These are phyloP conservation scores for Fusarium multiceps DNA, from an alignment of 2,329 filamentous ascomycete species.

Conservation along the genomic window DNA sequence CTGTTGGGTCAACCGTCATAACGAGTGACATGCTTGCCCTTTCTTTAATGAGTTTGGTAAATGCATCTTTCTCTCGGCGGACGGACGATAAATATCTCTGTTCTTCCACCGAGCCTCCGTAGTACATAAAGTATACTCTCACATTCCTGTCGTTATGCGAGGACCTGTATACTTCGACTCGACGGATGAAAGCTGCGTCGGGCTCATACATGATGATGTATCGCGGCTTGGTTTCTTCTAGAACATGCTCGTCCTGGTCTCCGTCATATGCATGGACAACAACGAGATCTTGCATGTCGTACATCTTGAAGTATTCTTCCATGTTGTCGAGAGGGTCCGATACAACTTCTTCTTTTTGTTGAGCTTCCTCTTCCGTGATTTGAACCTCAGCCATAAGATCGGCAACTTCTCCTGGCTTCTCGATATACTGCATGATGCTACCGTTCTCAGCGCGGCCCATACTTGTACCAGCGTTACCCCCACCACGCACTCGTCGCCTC, in stretches of 20 bases:
- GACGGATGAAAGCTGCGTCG: constrained; percentile 90
- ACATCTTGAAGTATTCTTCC: constrained; percentile 92
- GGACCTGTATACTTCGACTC: constrained; percentile 94
- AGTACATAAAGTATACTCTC: constrained; percentile 96
- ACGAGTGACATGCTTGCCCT: constrained; percentile 92
- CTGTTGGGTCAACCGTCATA: constrained; percentile 76
- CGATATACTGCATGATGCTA: constrained; percentile 80
- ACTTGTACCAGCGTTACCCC: constrained; percentile 69
- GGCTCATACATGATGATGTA: constrained; percentile 99
- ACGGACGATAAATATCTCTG: constrained; percentile 91
- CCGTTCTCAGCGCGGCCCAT: constrained; percentile 76
- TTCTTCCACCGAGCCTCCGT: constrained; percentile 93
- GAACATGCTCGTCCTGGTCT: constrained; percentile 94
- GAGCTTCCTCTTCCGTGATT: constrained; percentile 80
- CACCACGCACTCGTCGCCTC: constrained; percentile 84
- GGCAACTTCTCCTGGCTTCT: constrained; percentile 84
- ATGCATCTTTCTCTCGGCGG: constrained; percentile 94
- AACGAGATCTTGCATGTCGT: constrained; percentile 89
- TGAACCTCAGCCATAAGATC: constrained; percentile 84
- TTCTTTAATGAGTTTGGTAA: constrained; percentile 94
- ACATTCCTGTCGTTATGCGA: constrained; percentile 92
- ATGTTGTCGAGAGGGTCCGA: constrained; percentile 86
- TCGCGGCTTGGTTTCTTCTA: constrained; percentile 91
- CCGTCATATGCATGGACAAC: constrained; percentile 94
- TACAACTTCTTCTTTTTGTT: constrained; percentile 79